These are phyloP conservation scores for Agapanthus africanus DNA, from an alignment of 106 monocot species.

Conservation along the genomic window DNA sequence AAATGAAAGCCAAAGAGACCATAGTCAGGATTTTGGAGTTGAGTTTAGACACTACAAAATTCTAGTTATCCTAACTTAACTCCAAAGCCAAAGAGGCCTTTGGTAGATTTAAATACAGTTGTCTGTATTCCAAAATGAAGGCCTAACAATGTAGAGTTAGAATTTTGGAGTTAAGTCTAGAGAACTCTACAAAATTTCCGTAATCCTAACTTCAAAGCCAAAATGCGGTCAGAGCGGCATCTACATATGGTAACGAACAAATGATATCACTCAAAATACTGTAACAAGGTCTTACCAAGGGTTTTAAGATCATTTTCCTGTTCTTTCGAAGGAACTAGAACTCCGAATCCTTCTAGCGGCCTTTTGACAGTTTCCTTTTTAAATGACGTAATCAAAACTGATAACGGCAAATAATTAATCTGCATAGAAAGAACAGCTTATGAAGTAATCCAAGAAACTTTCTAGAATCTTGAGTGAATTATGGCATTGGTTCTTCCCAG, in stretches of 20 bases:
- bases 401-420: conserved; percentile 86
- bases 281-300: conserved; percentile 47
- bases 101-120: too few species aligned
- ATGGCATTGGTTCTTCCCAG: not conserved
- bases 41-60: too few species aligned
- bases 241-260: not conserved
- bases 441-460: too few species aligned
- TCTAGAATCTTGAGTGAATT: not conserved
- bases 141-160: not conserved
- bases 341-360: conserved; percentile 95
- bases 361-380: conserved; percentile 69
- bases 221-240: too few species aligned
- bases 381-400: conserved; percentile 77
- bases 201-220: too few species aligned
- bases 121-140: too few species aligned
- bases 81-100: too few species aligned
- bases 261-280: not conserved
- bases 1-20: too few species aligned
- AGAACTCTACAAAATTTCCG: too few species aligned
- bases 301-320: conserved; percentile 82
- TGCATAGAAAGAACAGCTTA: conserved; percentile 15
- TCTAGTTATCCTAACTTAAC: too few species aligned
- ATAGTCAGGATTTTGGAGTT: too few species aligned
- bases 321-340: conserved; percentile 87
- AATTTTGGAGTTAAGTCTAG: too few species aligned